Conservation (phyloP, 1,284 basidiomycete genomes). For the Coriolopsis trogii region DNA sequence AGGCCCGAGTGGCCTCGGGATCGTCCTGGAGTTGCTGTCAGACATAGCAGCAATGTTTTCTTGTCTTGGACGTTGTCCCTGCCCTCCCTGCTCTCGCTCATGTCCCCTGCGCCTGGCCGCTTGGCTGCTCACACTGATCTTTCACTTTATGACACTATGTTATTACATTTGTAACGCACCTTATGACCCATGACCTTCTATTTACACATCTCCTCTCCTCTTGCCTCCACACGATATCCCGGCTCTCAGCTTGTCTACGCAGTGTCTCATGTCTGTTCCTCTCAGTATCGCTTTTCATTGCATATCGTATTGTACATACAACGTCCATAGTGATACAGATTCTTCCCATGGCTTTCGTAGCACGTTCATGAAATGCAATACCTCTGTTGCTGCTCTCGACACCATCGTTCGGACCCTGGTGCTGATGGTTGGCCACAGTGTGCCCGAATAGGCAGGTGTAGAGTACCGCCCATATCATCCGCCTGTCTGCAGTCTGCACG, state of each 20-base stretch:
- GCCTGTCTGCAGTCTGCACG: not conserved
- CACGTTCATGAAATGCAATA: constrained; percentile 21
- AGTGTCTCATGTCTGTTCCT: constrained; percentile 23
- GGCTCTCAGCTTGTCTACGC: constrained; percentile 8
- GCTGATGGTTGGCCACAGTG: constrained; percentile 3
- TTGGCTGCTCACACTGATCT: constrained; percentile 23
- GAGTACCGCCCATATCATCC: constrained; percentile 13
- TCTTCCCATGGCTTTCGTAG: constrained; percentile 20
- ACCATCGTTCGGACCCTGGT: not conserved
- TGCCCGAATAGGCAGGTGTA: constrained; percentile 13
- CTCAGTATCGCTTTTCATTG: constrained; percentile 28
- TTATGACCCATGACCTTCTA: constrained; percentile 24
- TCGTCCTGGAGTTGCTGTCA: constrained; percentile 70
- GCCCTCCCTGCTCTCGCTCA: not conserved
- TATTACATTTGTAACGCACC: constrained; percentile 24
- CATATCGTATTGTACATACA: constrained; percentile 31
- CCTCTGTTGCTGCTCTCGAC: constrained; percentile 19
- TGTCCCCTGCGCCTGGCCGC: constrained; percentile 13
- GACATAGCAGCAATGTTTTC: constrained; percentile 31
- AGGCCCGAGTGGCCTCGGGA: constrained; percentile 51
- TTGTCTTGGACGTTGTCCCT: constrained; percentile 10
- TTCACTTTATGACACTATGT: constrained; percentile 32
- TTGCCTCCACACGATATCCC: constrained; percentile 12
- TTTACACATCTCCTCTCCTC: constrained; percentile 20
- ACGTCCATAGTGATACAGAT: constrained; percentile 28